Evolutionary conservation across 2,329 filamentous ascomycete genomes (phyloP).

Genomic region (Fusarium dimerum): DNA sequence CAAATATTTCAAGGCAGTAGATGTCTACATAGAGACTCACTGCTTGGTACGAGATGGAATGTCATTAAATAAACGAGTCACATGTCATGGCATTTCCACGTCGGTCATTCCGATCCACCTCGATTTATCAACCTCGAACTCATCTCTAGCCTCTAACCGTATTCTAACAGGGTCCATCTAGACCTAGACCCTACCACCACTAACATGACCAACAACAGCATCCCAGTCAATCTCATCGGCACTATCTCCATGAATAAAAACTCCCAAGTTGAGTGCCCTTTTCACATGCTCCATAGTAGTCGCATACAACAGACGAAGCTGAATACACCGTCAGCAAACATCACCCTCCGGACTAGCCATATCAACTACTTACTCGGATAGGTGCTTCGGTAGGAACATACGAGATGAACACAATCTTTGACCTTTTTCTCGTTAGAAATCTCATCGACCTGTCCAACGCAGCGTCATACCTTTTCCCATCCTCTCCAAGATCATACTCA

Average conservation of each 20-base stretch:
- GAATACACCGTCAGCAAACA: not conserved
- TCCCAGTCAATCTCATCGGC: conserved; percentile 16
- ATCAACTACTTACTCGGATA: not conserved
- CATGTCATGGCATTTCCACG: not conserved
- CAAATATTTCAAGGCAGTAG: no score
- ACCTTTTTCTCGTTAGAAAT: not conserved
- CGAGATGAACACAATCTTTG: not conserved
- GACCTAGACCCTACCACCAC: conserved; percentile 9
- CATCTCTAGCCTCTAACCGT: not conserved
- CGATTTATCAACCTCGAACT: not conserved
- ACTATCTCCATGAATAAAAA: conserved; percentile 18
- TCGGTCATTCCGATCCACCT: not conserved
- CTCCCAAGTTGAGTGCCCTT: conserved; percentile 13
- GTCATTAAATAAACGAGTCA: not conserved
- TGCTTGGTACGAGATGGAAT: no score
- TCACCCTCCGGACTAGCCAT: not conserved
- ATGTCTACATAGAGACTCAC: no score
- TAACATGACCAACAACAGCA: conserved; percentile 10
- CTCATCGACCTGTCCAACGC: not conserved
- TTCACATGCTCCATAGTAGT: conserved; percentile 24
- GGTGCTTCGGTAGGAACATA: not conserved
- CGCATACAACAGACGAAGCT: conserved; percentile 25
- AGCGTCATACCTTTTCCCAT: conserved; percentile 1
- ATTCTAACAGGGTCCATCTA: no score
- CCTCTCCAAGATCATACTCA: conserved; percentile 5